Evolutionary conservation across 2,329 filamentous ascomycete species (phyloP).

Genomic region (Tolypocladium tropicale): DNA sequence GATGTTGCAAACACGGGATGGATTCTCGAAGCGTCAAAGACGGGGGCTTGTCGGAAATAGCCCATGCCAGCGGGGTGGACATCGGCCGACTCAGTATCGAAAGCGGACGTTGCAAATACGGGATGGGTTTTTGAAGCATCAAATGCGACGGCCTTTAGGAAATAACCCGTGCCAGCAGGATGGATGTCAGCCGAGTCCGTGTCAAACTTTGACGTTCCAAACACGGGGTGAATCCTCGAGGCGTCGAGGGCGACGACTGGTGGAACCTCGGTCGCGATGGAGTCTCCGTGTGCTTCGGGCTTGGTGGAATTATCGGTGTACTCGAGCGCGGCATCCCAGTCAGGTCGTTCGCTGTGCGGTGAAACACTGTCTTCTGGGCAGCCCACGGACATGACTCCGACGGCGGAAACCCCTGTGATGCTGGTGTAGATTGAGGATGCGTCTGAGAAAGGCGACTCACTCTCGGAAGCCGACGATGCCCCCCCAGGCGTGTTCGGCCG

Average conservation of each 20-base stretch:
- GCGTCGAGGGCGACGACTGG: not conserved
- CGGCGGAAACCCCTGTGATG: slow-evolving; percentile 5
- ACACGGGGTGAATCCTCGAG: not conserved
- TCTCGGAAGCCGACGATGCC: slow-evolving; percentile 4
- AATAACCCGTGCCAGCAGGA: slow-evolving; percentile 1
- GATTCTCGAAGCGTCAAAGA: not conserved
- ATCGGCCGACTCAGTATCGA: too few species aligned
- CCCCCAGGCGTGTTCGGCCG: slow-evolving; percentile 2
- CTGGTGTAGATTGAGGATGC: slow-evolving; percentile 3
- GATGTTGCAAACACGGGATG: not conserved
- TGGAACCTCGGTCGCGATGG: not conserved
- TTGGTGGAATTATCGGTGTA: not conserved
- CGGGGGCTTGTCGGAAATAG: too few species aligned
- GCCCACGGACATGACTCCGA: slow-evolving; percentile 1
- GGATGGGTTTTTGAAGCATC: too few species aligned
- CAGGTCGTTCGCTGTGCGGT: not conserved
- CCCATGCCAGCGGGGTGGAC: too few species aligned
- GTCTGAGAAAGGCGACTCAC: slow-evolving; percentile 8
- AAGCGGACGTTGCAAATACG: too few species aligned
- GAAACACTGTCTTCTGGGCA: not conserved
- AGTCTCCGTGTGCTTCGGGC: not conserved
- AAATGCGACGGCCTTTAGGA: too few species aligned
- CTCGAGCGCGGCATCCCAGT: not conserved
- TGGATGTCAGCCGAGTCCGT: not conserved
- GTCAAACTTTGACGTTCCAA: not conserved